These are phyloP conservation scores for Lavandula angustifolia DNA, from an alignment of 257 asterid genomes.

Conservation along the genomic window DNA sequence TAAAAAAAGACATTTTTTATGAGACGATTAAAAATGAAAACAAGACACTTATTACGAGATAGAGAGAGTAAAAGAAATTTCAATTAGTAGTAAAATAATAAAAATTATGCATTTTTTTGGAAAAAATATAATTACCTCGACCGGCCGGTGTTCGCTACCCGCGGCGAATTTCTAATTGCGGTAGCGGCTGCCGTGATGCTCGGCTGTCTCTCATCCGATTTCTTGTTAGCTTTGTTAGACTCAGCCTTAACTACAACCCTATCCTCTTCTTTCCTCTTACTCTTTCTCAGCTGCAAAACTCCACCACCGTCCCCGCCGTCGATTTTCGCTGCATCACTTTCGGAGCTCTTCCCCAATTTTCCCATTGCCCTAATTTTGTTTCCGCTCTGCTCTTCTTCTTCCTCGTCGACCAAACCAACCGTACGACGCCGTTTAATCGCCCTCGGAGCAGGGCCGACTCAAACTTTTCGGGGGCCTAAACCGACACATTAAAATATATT, in stretches of 20 bases:
- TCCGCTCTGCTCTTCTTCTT: constrained; percentile 14
- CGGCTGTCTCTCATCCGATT: constrained; percentile 32
- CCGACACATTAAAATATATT: too few relatives aligned
- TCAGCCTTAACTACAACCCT: constrained; percentile 13
- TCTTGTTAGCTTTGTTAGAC: constrained; percentile 26
- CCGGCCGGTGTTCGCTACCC: constrained; percentile 36
- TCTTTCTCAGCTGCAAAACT: constrained; percentile 32
- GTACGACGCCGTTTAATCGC: constrained; percentile 60
- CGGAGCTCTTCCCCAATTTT: constrained; percentile 69
- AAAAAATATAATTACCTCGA: too few relatives aligned
- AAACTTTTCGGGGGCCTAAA: too few relatives aligned
- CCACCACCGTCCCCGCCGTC: constrained; percentile 2
- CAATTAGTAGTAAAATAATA: neutral
- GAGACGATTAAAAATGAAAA: too few relatives aligned
- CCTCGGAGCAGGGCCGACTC: constrained; percentile 34
- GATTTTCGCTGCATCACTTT: constrained; percentile 53
- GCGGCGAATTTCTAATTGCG: constrained; percentile 58
- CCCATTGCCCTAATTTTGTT: constrained; percentile 49
- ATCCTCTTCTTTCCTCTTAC: constrained; percentile 29
- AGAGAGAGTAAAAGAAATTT: too few relatives aligned
- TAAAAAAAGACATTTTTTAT: too few relatives aligned
- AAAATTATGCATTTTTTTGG: too few relatives aligned
- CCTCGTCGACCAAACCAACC: constrained; percentile 45
- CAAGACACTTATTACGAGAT: too few relatives aligned
- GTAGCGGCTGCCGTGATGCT: constrained; percentile 24